Conservation (phyloP, 148 eudicot species). For the Bassia scoparia region DNA sequence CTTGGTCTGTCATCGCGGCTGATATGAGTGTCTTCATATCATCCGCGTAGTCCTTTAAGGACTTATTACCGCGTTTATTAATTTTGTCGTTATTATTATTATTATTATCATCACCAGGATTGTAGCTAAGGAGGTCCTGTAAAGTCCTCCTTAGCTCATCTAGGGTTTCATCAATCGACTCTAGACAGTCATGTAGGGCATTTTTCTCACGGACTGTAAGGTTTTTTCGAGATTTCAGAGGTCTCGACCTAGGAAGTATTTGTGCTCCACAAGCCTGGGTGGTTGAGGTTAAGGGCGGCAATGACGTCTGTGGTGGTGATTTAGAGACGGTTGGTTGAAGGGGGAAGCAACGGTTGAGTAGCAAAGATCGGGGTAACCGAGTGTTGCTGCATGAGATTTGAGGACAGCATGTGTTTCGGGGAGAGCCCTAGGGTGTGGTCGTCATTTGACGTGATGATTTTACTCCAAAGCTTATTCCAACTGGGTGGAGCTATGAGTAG, state of each 20-base stretch:
- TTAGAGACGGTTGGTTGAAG: constrained; percentile 25
- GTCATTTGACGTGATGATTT: constrained; percentile 23
- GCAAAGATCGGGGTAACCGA: constrained; percentile 58
- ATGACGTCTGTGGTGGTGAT: constrained; percentile 53
- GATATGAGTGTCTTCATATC: constrained; percentile 65
- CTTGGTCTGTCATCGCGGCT: constrained; percentile 79
- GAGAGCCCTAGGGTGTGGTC: constrained; percentile 13
- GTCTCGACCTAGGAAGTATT: constrained; percentile 34
- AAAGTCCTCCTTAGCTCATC: constrained; percentile 52
- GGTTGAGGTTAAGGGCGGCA: constrained; percentile 44
- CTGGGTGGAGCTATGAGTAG: constrained; percentile 37
- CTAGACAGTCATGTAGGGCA: constrained; percentile 69
- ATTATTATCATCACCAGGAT: constrained; percentile 6
- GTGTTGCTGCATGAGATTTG: constrained; percentile 57
- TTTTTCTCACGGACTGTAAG: constrained; percentile 43
- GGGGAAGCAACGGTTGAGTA: constrained; percentile 43
- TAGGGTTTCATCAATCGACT: constrained; percentile 55
- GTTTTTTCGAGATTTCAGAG: constrained; percentile 19
- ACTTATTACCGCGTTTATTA: constrained; percentile 26
- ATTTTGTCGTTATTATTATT: constrained; percentile 12
- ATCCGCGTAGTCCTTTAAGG: constrained; percentile 42
- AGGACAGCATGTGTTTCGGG: constrained; percentile 42
- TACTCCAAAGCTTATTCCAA: constrained; percentile 29
- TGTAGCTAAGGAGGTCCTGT: constrained; percentile 42
- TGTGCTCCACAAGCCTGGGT: constrained; percentile 38